Percentiles rank a stretch among this genome's conserved stretches.
Conservation (phyloP, 2,329 filamentous ascomycete genomes). For the Gnomoniopsis sp. region DNA sequence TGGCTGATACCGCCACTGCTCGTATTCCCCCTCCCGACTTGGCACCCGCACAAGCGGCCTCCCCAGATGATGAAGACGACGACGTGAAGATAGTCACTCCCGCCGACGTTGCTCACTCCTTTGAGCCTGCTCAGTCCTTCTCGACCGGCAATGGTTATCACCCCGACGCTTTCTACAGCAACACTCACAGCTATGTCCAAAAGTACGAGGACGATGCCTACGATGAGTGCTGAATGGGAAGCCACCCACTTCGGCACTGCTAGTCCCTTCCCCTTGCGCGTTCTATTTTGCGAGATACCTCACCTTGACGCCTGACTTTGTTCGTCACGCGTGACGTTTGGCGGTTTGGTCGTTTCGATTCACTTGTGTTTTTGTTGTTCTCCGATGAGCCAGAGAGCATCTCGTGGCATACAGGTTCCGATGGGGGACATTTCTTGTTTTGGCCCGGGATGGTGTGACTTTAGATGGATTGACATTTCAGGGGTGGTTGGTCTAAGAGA, state of each 20-base stretch:
- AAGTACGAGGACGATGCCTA: background rate
- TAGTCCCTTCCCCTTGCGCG: background rate
- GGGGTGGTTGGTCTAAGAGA: background rate
- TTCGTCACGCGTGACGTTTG: background rate
- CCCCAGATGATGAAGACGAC: conserved; percentile 3
- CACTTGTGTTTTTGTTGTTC: background rate
- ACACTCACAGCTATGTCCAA: background rate
- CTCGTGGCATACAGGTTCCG: background rate
- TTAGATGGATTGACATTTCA: no score
- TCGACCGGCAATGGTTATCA: background rate
- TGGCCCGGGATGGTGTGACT: background rate
- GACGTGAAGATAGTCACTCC: background rate
- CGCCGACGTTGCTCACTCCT: background rate
- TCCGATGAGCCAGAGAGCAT: background rate
- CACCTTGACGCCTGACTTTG: background rate
- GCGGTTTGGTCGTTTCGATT: background rate
- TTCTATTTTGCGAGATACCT: background rate
- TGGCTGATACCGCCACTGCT: background rate
- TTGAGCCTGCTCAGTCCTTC: background rate
- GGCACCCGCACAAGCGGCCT: background rate
- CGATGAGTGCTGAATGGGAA: background rate
- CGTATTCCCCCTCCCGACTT: background rate
- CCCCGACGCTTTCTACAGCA: background rate
- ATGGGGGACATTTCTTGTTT: background rate
- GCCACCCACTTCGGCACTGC: background rate